Base-by-base conservation (phyloP, 2,329 filamentous ascomycete species). In the Emmonsia crescens region DNA sequence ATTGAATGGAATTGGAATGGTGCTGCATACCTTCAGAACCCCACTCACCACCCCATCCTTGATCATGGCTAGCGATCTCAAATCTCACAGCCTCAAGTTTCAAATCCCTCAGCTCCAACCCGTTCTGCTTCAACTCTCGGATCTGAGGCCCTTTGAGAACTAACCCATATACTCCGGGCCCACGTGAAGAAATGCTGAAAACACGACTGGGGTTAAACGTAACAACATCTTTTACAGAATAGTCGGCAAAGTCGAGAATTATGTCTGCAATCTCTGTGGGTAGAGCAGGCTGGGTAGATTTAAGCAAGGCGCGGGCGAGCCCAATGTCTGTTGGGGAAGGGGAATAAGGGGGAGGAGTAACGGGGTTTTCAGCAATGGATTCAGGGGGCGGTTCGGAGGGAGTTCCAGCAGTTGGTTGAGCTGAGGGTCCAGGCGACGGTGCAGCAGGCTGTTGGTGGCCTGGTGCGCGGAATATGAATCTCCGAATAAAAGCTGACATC, bases 251-350 rank as follows among this genome's bases (percentile, higher is more conserved):
- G 24, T 59, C n/a, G 57, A 59, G 42, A 21, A 59, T 51, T 31
- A 59, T 59, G 21, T 59, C 57, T 38, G 57, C 57, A 27, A 59
- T 42, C 44, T 59, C 57, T n/a, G 57, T 59, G 29, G 57, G 57
- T 19, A 59, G 57, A 36, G 42, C 57, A 38, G 57, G 57, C 5
- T 19, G 31, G 31, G 42, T 49, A 14, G 57, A 51, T 24, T 59
- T 59, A 24, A 59, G 57, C 5, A 40, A 14, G 21, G 19, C 31
- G 2, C 57, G 57, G 31, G 38, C 57, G 14, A 21, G 16, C 14
- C 57, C 57, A 36, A 59, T 21, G 19, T 59, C 57, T 19, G 57
- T 24, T 59, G 57, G 57, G 42, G 42, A 48, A 49, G 57, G 57
- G 44, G 44, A 59, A 19, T 46, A 59, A 21, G 29, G 31, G 2